Evolutionary conservation across 169 alveolate species (phyloP), one percentile per base, ranked within the genome.

Genomic region (Cryptosporidium bovis): DNA sequence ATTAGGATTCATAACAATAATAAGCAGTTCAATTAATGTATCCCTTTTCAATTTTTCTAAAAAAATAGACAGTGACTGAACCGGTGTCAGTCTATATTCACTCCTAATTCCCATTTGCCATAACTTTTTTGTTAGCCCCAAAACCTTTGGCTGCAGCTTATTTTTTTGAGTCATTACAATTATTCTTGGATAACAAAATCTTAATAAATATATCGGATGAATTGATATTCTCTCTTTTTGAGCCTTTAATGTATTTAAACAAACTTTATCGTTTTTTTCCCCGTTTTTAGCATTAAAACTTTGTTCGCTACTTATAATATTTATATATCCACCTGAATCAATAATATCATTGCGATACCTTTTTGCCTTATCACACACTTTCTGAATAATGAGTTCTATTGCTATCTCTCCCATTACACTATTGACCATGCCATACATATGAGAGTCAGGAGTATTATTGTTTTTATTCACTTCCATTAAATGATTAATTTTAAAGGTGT

Each of bases 51-150:
- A 60, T 60, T 77, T 77, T 44, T 77, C 87, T 27, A 77, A 36
- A 62, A 77, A 77, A 12, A 24, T 44, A 3, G 87, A 31, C 15
- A 77, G 31, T 16, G 69, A 77, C 20, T 56, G 87, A 5, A 77
- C 87, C 1, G 71, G 87, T 29, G 87, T 44, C 13, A 77, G 48
- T 62, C 87, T 77, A 60, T 77, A 77, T 29, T 77, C 87, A 48
- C 87, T 60, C n/a, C 51, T 77, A 34, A 77, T 36, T 18, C 71
- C 87, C 7, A 48, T 77, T 24, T 60, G 87, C 87, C 87, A 77
- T 62, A 77, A 18, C 29, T 66, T 56, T 44, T 71, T 77, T 18
- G 71, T 48, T 31, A 77, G 34, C 24, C 71, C 58, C 27, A 77
- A 60, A 24, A 77, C 87, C 36, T 60, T 60, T 60, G 71, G 64